Evolutionary conservation across 768 basidiomycete genomes (phyloP), one percentile per base, ranked within the genome.

Genomic region (Gloeopeniophorella convolvens): DNA sequence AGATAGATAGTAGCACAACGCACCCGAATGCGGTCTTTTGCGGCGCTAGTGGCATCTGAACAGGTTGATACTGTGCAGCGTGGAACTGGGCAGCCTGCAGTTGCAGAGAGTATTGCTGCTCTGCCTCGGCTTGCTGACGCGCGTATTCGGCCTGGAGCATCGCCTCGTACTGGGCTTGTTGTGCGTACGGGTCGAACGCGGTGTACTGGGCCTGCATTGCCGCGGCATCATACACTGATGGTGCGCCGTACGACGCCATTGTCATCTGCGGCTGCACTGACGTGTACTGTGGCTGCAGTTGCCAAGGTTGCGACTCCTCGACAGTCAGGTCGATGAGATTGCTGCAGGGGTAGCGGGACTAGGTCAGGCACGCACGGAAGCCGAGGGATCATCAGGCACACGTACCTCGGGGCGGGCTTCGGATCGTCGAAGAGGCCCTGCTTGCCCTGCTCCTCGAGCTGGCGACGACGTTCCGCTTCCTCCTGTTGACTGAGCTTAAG

Each of bases 401-500:
- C 56, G 16, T 33, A 55, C 63, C 89, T 86, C 31, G 51, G 23
- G 6, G 33, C 27, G 23, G 46, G 16, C 53, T 81, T 74, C 44
- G 76, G 72, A 56, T 94, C 92, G 62, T 95, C 92, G 50, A 97
- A 95, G 54, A 97, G 64, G 1, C 83, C 70, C 2, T 75, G 68
- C 81, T 78, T 56, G 88, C 92, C 23, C 80, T 75, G 60, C 80
- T 82, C 57, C 83, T 82, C 23, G 84, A 72, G 53, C 28, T 8
- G 82, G 79, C 50, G 76, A 73, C 63, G 76, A 46, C 92, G 70
- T 64, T 73, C 79, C 35, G 74, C 80, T 61, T 97, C 95, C 60
- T 95, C 94, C 63, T 94, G 83, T 63, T 90, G 76, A 55, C 91
- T 95, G 20, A 93, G 70, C 63, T 90, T 88, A 51, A 95, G 85